Base-by-base conservation (phyloP, 768 basidiomycete genomes). In the Sarcodon aspratus region DNA sequence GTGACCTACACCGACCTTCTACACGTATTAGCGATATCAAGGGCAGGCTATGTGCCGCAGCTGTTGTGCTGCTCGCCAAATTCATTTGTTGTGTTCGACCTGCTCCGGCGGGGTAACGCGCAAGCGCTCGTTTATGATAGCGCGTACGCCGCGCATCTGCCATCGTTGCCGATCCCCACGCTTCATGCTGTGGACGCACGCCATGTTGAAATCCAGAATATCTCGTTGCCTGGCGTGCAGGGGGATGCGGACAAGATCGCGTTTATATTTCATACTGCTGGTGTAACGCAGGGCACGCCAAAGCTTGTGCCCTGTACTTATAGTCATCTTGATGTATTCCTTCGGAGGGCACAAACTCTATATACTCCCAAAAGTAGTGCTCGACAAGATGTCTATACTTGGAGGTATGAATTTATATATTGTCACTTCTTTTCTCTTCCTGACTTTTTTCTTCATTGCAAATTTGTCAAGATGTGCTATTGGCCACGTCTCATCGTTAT, bases 41-140 rank as follows among this genome's bases (percentile, higher is more conserved):
- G 85, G 58, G 86, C 85, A 6, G 85, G 85, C 5, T 88, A 80
- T 61, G 66, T 85, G 52, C 86, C 86, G 1, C 85, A 88, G 53
- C 63, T 88, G 12, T 85, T 88, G 69, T 84, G 82, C 59, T 66
- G 87, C 52, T 73, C 88, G 31, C 82, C 86, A 15, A 85, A 79
- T 54, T 79, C 84, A 38, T 68, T 69, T 32, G 78, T 88, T 37
- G 72, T 88, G 58, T 77, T 77, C 55, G 84, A 88, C 55, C 70
- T 89, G 17, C 70, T 89, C 44, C 64, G 61, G n/a, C 75, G 68
- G 59, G 79, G 82, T 45, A 63, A 72, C 37, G 80, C 85, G 44
- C 69, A 70, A 54, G 81, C 80, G 31, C 70, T 86, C 51, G 70
- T 87, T 52, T 75, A 74, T 61, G 82, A 85, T 50, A 12, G 53